These are phyloP conservation scores for Polytrichum commune DNA, from an alignment of 225 moss, liverwort and hornwort species.

Conservation along the genomic window DNA sequence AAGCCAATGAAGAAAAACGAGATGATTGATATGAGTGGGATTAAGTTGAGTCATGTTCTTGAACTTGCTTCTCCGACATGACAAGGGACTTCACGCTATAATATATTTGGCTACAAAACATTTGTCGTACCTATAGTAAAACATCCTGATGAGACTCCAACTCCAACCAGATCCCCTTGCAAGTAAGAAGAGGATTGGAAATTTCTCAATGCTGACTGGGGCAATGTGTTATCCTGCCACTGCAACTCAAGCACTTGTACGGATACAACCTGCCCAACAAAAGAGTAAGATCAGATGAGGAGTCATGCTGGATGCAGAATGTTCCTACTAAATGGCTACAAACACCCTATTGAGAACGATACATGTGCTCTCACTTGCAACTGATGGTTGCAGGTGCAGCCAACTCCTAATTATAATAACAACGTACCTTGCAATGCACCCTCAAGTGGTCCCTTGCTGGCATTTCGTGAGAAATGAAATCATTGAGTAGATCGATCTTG, in stretches of 20 bases:
- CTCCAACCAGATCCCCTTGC: constrained; percentile 13
- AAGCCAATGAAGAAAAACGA: too few relatives aligned
- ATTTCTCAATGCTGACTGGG: background rate
- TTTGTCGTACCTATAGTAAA: constrained; percentile 38
- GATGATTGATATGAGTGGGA: too few relatives aligned
- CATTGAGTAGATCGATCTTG: constrained; percentile 30
- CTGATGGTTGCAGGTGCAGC: background rate
- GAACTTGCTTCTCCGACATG: too few relatives aligned
- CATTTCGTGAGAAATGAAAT: constrained; percentile 27
- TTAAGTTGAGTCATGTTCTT: background rate
- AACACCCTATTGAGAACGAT: too few relatives aligned
- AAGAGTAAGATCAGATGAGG: too few relatives aligned
- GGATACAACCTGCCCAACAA: constrained; percentile 48
- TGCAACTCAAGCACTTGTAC: constrained; percentile 58
- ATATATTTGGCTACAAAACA: too few relatives aligned
- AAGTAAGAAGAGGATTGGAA: background rate
- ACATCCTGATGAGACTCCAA: constrained; percentile 36
- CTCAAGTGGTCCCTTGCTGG: constrained; percentile 21
- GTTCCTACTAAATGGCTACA: too few relatives aligned
- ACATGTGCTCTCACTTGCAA: too few relatives aligned
- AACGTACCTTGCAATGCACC: constrained; percentile 45
- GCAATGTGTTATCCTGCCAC: constrained; percentile 26
- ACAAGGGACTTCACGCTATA: too few relatives aligned
- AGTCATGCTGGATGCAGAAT: too few relatives aligned
- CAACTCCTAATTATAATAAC: background rate